These are phyloP conservation scores for Fagus crenata DNA, from an alignment of 306 rosid species.

Conservation along the genomic window DNA sequence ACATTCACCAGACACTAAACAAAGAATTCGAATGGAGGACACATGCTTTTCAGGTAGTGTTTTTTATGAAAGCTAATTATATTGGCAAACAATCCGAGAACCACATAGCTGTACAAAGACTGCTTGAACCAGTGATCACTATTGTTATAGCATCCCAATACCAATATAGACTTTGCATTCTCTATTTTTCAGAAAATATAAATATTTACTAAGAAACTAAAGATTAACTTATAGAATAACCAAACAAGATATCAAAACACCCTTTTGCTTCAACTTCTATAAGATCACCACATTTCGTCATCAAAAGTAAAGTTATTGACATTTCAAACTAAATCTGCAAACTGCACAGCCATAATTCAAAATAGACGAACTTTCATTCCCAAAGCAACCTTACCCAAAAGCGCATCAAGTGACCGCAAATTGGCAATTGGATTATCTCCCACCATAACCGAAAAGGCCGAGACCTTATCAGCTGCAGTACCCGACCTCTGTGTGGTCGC, in stretches of 20 bases:
- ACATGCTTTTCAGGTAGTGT: not conserved
- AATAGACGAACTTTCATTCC: not conserved
- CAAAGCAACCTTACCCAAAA: slow-evolving; percentile 55
- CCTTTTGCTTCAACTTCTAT: not conserved
- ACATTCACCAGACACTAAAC: not conserved
- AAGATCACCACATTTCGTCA: not conserved
- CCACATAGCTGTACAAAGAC: not conserved
- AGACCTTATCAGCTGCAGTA: slow-evolving; percentile 89
- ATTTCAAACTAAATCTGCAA: slow-evolving; percentile 8
- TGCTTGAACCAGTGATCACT: not conserved
- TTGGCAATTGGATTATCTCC: slow-evolving; percentile 89
- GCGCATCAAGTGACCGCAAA: slow-evolving; percentile 82
- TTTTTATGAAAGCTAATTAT: not conserved
- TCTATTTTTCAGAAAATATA: too few relatives aligned
- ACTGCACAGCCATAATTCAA: slow-evolving; percentile 4
- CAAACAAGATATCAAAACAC: not conserved
- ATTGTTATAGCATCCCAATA: not conserved
- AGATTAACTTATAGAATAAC: not conserved
- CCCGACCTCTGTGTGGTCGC: slow-evolving; percentile 86
- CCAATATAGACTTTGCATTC: not conserved
- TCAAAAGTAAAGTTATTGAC: not conserved
- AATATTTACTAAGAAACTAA: not conserved
- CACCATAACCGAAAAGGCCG: slow-evolving; percentile 80
- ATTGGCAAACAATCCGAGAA: not conserved
- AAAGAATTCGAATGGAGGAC: not conserved